Conservation (phyloP, 495 filamentous ascomycete species). For the Penicillium canescens region DNA sequence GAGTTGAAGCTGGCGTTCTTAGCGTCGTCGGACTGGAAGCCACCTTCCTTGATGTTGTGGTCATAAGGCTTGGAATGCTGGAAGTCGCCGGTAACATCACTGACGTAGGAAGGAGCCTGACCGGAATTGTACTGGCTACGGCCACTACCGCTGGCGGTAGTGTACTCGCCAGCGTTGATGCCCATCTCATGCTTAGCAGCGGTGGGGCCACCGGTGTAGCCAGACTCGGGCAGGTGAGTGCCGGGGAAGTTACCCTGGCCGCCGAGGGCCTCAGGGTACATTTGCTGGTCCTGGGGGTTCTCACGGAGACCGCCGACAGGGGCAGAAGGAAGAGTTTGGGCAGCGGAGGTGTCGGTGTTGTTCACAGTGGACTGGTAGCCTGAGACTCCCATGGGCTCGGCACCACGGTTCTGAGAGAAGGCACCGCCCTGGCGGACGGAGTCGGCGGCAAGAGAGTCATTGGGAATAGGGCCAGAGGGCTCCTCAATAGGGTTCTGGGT, state of each 20-base stretch:
- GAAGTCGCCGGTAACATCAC: constrained; percentile 31
- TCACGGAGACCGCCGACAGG: constrained; percentile 48
- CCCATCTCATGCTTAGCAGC: constrained; percentile 38
- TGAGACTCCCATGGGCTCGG: constrained; percentile 48
- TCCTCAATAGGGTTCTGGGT: constrained; percentile 47
- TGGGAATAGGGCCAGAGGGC: constrained; percentile 55
- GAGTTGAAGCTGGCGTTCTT: constrained; percentile 61
- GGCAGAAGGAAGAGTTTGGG: constrained; percentile 51
- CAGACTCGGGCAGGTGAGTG: constrained; percentile 39
- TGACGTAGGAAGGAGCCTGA: constrained; percentile 47
- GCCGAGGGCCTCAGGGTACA: constrained; percentile 49
- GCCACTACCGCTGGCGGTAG: constrained; percentile 29
- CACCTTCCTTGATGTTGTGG: constrained; percentile 55
- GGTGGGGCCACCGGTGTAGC: constrained; percentile 46
- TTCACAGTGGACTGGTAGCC: constrained; percentile 52
- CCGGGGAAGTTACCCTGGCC: constrained; percentile 53
- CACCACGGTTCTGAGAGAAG: constrained; percentile 53
- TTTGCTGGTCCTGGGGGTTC: constrained; percentile 42
- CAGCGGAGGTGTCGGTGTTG: constrained; percentile 56
- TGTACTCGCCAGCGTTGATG: constrained; percentile 24
- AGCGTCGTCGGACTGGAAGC: constrained; percentile 43
- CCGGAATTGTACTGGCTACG: constrained; percentile 30
- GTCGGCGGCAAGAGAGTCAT: constrained; percentile 67
- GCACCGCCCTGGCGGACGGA: constrained; percentile 52
- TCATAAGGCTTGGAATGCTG: constrained; percentile 53